Percentiles rank a stretch among this genome's conserved stretches.
Conservation (phyloP, 441 rosid genomes). For the Adansonia madagascariensis region DNA sequence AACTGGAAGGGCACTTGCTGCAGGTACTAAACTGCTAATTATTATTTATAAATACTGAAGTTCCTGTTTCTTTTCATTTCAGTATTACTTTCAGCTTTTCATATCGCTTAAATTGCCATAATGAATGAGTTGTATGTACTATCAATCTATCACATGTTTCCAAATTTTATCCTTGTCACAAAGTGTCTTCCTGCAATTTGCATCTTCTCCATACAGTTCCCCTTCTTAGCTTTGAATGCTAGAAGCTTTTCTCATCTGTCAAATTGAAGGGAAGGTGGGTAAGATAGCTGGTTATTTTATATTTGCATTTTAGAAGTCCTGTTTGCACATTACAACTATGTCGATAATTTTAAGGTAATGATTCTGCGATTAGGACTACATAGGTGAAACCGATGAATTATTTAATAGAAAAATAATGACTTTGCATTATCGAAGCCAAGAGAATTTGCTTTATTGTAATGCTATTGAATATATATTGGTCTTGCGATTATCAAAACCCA, state of each 20-base stretch:
- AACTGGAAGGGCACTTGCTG: slow-evolving; percentile 41
- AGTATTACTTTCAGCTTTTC: slow-evolving; percentile 13
- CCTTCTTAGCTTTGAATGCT: not conserved
- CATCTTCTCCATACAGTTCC: not conserved
- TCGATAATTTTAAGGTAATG: not conserved
- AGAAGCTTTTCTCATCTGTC: not conserved
- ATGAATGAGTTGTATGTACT: not conserved
- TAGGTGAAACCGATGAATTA: not conserved
- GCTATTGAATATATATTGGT: not conserved
- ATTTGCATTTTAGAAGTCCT: not conserved
- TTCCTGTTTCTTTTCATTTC: slow-evolving; percentile 19
- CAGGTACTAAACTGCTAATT: slow-evolving; percentile 43
- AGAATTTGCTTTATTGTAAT: not conserved
- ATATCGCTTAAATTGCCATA: not conserved
- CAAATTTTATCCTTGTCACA: not conserved
- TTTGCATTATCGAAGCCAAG: not conserved
- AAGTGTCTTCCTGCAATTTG: slow-evolving; percentile 1
- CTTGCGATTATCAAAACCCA: not conserved
- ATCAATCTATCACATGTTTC: not conserved
- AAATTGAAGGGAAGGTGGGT: slow-evolving; percentile 14
- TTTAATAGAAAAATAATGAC: not conserved
- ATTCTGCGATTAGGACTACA: not conserved
- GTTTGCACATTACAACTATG: not conserved
- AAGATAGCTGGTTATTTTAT: not conserved
- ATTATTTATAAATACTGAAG: not conserved